phyloP scores from a whole-genome alignment of 257 asterid genomes.

The Capsicum rhomboideum region DNA sequence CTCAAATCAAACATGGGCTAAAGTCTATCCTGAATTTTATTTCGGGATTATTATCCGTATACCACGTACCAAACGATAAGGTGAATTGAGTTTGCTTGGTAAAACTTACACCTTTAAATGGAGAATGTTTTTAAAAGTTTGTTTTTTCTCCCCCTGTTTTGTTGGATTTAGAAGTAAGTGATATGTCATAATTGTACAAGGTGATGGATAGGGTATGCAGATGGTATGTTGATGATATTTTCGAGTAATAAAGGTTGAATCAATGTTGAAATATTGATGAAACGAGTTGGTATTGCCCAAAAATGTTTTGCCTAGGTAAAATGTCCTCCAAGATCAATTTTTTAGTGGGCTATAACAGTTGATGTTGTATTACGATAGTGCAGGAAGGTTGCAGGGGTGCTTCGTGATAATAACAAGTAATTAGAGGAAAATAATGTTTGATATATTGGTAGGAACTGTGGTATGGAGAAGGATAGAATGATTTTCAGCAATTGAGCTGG shows the following conservation, averaged over 20 bases:
- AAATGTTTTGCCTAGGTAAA: too few relatives aligned
- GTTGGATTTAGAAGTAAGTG: neutral
- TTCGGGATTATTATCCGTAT: too few relatives aligned
- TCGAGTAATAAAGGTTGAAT: neutral
- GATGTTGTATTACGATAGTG: neutral
- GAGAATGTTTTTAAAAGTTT: neutral
- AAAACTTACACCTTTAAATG: neutral
- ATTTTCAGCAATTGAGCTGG: neutral
- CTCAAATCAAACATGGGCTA: too few relatives aligned
- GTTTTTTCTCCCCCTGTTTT: neutral
- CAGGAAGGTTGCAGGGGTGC: neutral
- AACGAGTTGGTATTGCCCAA: too few relatives aligned
- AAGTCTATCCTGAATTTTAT: too few relatives aligned
- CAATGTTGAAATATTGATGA: neutral
- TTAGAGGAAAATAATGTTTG: neutral
- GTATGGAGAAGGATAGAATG: neutral
- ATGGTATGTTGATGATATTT: neutral
- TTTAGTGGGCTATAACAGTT: neutral
- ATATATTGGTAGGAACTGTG: neutral
- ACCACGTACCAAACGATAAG: too few relatives aligned
- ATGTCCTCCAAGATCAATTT: neutral
- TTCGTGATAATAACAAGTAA: neutral
- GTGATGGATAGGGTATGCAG: neutral
- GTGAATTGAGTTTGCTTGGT: neutral
- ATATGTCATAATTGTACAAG: neutral